Percentiles rank a stretch among this genome's conserved stretches.
Conservation (phyloP, 768 basidiomycete species). For the Tubosaeta sp. region DNA sequence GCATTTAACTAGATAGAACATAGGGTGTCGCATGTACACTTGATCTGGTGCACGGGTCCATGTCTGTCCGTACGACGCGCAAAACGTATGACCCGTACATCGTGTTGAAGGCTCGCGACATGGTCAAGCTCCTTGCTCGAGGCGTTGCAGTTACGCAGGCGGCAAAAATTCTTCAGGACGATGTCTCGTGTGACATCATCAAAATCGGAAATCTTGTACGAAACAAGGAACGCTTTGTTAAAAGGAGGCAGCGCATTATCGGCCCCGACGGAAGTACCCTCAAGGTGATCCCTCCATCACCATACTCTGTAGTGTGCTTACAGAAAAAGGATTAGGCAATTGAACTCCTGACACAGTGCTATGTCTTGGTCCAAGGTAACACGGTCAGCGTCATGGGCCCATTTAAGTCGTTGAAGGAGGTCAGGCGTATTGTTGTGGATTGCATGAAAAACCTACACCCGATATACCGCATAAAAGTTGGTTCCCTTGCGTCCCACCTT, state of each 20-base stretch:
- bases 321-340: constrained; percentile 63
- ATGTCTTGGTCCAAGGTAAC: constrained; percentile 96
- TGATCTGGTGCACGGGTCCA: constrained; percentile 93
- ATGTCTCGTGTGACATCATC: constrained; percentile 92
- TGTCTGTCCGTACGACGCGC: constrained; percentile 95
- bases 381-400: constrained; percentile 99
- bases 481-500: not conserved
- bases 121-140: constrained; percentile 92
- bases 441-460: constrained; percentile 99
- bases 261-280: constrained; percentile 96
- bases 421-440: constrained; percentile 91
- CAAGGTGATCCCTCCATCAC: constrained; percentile 53
- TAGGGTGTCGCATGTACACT: constrained; percentile 89
- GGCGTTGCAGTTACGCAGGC: constrained; percentile 85
- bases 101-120: constrained; percentile 91
- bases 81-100: constrained; percentile 98
- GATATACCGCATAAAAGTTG: constrained; percentile 96
- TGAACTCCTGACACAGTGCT: constrained; percentile 92
- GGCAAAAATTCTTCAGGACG: constrained; percentile 85
- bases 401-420: constrained; percentile 93
- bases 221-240: constrained; percentile 96
- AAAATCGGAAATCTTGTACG: constrained; percentile 93
- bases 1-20: constrained; percentile 1
- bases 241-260: constrained; percentile 92
- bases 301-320: not conserved